Conservation (phyloP, 306 rosid species). For the Geum urbanum region DNA sequence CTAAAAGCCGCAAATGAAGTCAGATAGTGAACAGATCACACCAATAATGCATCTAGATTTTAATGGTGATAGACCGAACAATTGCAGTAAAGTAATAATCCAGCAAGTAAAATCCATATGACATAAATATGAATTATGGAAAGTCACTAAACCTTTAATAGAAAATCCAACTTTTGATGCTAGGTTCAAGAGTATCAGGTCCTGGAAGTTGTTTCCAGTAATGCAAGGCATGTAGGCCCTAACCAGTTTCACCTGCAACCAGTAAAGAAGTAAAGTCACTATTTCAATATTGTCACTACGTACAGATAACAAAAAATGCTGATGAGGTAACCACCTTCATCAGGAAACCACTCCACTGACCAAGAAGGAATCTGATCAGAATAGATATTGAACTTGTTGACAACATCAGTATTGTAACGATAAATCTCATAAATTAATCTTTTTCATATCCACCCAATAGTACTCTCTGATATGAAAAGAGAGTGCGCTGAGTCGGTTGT, state of each 20-base stretch:
- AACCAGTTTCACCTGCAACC: constrained; percentile 74
- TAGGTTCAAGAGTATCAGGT: constrained; percentile 49
- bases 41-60: neutral
- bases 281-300: too few species aligned
- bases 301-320: too few species aligned
- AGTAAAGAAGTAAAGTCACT: constrained; percentile 18
- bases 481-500: constrained; percentile 82
- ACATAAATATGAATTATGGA: constrained; percentile 5
- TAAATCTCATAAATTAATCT: constrained; percentile 90
- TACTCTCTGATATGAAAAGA: constrained; percentile 90
- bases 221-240: constrained; percentile 68
- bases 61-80: neutral
- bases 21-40: neutral
- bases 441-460: constrained; percentile 81
- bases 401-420: constrained; percentile 87
- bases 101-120: neutral
- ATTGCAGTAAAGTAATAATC: neutral
- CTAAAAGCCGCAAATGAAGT: neutral
- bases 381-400: constrained; percentile 90
- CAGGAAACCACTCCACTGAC: constrained; percentile 90
- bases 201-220: constrained; percentile 70
- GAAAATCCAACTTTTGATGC: constrained; percentile 83
- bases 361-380: constrained; percentile 96
- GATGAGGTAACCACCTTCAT: constrained; percentile 83
- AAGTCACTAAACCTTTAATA: constrained; percentile 51